phyloP scores from a whole-genome alignment of 164 flowering plant species.

The Liriodendron chinense region DNA sequence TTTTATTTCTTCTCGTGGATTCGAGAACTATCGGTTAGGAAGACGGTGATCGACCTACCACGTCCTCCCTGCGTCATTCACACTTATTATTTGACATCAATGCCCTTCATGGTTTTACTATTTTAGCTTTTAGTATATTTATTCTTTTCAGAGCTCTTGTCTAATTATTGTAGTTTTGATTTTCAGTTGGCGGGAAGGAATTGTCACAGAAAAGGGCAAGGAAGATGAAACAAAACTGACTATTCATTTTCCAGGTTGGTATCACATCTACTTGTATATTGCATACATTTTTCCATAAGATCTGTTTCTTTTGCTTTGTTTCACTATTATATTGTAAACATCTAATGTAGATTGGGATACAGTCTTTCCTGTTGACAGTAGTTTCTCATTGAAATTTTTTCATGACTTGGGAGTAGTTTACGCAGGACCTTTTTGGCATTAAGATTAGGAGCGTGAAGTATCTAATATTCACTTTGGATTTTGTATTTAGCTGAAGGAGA shows the following conservation, averaged over 20 bases:
- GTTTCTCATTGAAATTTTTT: too few species aligned
- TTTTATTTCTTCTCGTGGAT: too few species aligned
- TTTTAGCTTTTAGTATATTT: background rate
- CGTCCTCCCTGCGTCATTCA: too few species aligned
- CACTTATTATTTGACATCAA: too few species aligned
- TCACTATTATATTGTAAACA: background rate
- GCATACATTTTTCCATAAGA: background rate
- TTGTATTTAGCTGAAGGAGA: conserved; percentile 63
- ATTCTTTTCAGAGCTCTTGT: too few species aligned
- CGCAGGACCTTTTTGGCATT: background rate
- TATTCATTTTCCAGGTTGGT: conserved; percentile 72
- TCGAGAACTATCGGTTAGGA: too few species aligned
- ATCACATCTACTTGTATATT: background rate
- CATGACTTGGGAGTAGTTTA: too few species aligned
- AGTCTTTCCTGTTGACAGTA: background rate
- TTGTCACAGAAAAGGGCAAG: conserved; percentile 59
- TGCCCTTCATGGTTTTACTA: too few species aligned
- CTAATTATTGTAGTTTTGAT: conserved; percentile 9
- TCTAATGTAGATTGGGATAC: background rate
- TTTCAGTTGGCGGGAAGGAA: conserved; percentile 93
- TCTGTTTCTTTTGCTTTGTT: background rate
- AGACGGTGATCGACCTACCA: too few species aligned
- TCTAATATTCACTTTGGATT: background rate
- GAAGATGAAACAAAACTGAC: conserved; percentile 66
- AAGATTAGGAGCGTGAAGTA: background rate